Percentiles rank a stretch among this genome's conserved stretches.
These are phyloP conservation scores for Senecio squalidus DNA, from an alignment of 140 eudicot species.

Conservation along the genomic window DNA sequence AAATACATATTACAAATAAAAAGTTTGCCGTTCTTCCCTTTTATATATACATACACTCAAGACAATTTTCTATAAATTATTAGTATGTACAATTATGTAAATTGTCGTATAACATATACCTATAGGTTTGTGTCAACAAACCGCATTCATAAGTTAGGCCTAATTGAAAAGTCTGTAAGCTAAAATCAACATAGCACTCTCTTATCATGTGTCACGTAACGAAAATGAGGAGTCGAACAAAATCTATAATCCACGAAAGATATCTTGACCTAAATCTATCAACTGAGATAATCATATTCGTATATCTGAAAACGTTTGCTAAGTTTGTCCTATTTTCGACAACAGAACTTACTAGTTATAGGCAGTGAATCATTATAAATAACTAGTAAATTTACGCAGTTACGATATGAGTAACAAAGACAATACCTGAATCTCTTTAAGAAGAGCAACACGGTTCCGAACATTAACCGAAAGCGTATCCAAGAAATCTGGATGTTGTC, in stretches of 20 bases:
- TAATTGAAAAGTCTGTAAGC: neutral
- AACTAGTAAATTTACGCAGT: too few species aligned
- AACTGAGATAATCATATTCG: too few species aligned
- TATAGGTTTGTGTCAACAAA: neutral
- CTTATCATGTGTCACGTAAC: neutral
- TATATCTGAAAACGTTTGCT: too few species aligned
- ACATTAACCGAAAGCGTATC: constrained; percentile 39
- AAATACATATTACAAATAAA: neutral
- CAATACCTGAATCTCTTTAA: constrained; percentile 54
- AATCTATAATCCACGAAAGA: too few species aligned
- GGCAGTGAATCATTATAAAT: too few species aligned
- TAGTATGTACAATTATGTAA: neutral
- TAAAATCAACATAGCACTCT: neutral
- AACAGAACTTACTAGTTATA: too few species aligned
- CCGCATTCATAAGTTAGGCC: neutral
- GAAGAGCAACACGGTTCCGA: constrained; percentile 47
- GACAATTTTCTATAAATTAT: too few species aligned
- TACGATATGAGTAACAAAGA: neutral
- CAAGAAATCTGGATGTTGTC: constrained; percentile 37
- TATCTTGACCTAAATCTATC: neutral
- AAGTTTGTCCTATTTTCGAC: too few species aligned
- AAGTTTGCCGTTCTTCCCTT: neutral
- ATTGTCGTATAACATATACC: neutral
- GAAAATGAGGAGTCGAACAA: too few species aligned
- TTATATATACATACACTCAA: neutral